A percentile compares a stretch with the other conserved stretches of the same genome.
Conservation (phyloP, 306 rosid species). For the Argentina anserina region DNA sequence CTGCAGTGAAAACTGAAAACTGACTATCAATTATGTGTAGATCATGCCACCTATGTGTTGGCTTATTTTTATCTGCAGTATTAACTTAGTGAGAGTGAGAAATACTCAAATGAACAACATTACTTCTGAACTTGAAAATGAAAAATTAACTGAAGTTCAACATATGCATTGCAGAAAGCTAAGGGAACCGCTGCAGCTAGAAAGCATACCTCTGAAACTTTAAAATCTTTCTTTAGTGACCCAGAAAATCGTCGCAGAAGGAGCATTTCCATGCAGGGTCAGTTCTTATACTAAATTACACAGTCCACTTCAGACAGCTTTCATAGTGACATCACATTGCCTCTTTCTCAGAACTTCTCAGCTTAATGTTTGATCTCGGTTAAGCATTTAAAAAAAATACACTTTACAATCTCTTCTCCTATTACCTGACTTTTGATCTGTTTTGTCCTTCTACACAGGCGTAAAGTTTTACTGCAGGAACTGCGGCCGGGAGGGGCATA, state of each 20-base stretch:
- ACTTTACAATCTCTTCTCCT: too few species aligned
- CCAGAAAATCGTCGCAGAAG: constrained; percentile 83
- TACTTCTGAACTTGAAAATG: constrained; percentile 1
- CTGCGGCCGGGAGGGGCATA: constrained; percentile 92
- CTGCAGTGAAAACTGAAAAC: neutral
- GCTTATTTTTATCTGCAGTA: neutral
- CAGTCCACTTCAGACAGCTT: constrained; percentile 2
- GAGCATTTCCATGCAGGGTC: constrained; percentile 89
- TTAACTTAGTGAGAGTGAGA: neutral
- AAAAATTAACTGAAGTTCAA: neutral
- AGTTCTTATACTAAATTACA: constrained; percentile 9
- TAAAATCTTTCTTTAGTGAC: constrained; percentile 79
- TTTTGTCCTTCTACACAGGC: constrained; percentile 42
- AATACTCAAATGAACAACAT: neutral
- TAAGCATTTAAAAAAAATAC: neutral
- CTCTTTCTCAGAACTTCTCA: neutral
- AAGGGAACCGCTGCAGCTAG: constrained; percentile 84
- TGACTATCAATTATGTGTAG: neutral
- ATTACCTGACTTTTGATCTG: constrained; percentile 11
- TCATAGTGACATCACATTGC: neutral
- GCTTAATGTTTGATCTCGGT: neutral
- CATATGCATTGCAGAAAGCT: constrained; percentile 55
- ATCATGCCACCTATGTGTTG: neutral
- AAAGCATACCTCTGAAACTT: constrained; percentile 65
- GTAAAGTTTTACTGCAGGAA: constrained; percentile 70